Percentiles rank a stretch among this genome's conserved stretches.
Evolutionary conservation across 2,329 filamentous ascomycete genomes (phyloP).

Genomic region (Nigrospora sphaerica): DNA sequence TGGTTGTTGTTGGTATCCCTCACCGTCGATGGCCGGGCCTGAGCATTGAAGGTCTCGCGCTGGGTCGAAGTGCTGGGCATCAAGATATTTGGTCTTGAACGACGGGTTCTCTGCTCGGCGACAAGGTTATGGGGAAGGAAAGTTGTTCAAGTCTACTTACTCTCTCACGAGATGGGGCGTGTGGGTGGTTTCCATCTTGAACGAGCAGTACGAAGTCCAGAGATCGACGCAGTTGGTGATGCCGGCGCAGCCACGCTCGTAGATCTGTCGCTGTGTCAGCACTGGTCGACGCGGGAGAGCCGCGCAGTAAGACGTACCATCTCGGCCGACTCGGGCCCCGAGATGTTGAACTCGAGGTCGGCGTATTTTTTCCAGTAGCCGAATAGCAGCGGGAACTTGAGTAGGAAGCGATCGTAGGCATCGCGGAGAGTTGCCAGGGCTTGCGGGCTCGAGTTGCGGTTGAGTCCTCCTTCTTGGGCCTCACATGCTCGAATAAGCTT

Average conservation of each 20-base stretch:
- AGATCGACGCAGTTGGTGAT: constrained; percentile 91
- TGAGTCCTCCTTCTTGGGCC: constrained; percentile 82
- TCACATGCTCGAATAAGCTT: constrained; percentile 80
- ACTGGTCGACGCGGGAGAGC: constrained; percentile 2
- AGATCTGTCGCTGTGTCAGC: constrained; percentile 54
- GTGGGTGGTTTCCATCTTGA: constrained; percentile 97
- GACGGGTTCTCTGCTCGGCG: constrained; percentile 30
- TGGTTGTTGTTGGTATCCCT: constrained; percentile 61
- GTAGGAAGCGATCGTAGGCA: constrained; percentile 85
- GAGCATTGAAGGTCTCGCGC: constrained; percentile 27
- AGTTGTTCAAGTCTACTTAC: constrained; percentile 74
- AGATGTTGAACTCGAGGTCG: constrained; percentile 93
- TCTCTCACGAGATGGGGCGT: constrained; percentile 94
- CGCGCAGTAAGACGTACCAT: constrained; percentile 52
- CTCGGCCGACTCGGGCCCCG: constrained; percentile 92
- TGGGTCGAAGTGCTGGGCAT: constrained; percentile 19
- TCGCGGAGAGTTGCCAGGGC: constrained; percentile 82
- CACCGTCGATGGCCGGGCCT: constrained; percentile 48
- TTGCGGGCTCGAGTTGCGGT: constrained; percentile 92
- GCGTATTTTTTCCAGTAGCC: constrained; percentile 99
- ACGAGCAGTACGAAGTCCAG: constrained; percentile 95
- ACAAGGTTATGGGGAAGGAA: constrained; percentile 61
- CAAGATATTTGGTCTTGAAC: constrained; percentile 14
- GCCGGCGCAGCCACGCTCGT: constrained; percentile 89
- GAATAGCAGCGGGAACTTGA: constrained; percentile 91